These are phyloP conservation scores for Cyberlindnera samutprakarnensis DNA, from an alignment of 805 yeast species.

Conservation along the genomic window DNA sequence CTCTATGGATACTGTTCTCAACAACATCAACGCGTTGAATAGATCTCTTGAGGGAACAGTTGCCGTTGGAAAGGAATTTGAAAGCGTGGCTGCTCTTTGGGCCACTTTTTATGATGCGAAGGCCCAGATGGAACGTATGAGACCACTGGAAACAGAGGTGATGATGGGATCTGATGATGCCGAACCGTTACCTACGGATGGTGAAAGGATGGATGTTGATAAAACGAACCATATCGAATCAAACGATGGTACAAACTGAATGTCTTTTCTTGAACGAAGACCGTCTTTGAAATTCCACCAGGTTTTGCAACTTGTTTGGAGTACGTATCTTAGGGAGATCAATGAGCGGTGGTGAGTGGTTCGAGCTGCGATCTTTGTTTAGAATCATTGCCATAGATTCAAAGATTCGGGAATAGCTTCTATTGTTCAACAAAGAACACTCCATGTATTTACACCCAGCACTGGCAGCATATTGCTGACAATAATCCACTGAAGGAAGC, in stretches of 20 bases:
- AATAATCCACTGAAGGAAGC: slow-evolving; percentile 21
- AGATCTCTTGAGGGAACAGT: slow-evolving; percentile 59
- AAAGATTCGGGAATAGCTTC: slow-evolving; percentile 14
- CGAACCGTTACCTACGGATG: too few species aligned
- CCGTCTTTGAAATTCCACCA: neutral
- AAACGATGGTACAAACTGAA: too few species aligned
- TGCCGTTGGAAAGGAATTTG: slow-evolving; percentile 72
- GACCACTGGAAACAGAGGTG: too few species aligned
- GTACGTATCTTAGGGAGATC: too few species aligned
- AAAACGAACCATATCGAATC: too few species aligned
- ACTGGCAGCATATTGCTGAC: slow-evolving; percentile 24
- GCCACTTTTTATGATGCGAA: slow-evolving; percentile 52
- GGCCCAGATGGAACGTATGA: slow-evolving; percentile 24
- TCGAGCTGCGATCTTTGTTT: too few species aligned
- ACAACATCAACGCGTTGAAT: slow-evolving; percentile 57
- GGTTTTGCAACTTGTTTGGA: neutral
- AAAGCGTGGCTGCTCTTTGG: slow-evolving; percentile 67
- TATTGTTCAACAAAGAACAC: slow-evolving; percentile 22
- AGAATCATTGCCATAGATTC: slow-evolving; percentile 13
- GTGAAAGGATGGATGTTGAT: slow-evolving; percentile 1
- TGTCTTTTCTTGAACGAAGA: slow-evolving; percentile 4
- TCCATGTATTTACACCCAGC: slow-evolving; percentile 29
- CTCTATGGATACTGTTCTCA: slow-evolving; percentile 59
- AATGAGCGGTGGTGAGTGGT: too few species aligned
- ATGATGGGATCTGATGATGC: too few species aligned